These are phyloP conservation scores for Penicillium mononematosum DNA, from an alignment of 495 filamentous ascomycete species.

Conservation along the genomic window DNA sequence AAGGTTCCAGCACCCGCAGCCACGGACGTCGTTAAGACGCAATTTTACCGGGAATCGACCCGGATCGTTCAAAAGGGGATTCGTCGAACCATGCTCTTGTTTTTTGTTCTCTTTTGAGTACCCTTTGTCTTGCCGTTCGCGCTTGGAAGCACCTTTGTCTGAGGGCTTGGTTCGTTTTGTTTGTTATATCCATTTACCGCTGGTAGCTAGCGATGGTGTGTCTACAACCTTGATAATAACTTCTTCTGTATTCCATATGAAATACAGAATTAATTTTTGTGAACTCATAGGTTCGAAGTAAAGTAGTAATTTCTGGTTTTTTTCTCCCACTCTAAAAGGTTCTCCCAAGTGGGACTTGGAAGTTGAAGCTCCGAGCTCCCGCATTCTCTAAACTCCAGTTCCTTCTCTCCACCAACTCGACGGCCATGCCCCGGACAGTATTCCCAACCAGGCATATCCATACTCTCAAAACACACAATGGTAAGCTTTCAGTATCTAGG, in stretches of 20 bases:
- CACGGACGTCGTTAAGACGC: slow-evolving; percentile 83
- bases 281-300: not conserved
- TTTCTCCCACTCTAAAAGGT: not conserved
- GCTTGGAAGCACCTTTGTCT: slow-evolving; percentile 32
- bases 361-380: slow-evolving; percentile 12
- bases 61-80: slow-evolving; percentile 38
- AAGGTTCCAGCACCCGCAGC: slow-evolving; percentile 88
- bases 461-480: slow-evolving; percentile 50
- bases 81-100: slow-evolving; percentile 33
- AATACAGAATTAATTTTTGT: slow-evolving; percentile 32
- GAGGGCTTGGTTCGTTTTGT: slow-evolving; percentile 33
- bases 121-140: slow-evolving; percentile 35
- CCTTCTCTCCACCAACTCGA: slow-evolving; percentile 1
- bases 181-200: slow-evolving; percentile 43
- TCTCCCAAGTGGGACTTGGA: not conserved
- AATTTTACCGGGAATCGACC: slow-evolving; percentile 20
- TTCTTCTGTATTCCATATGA: slow-evolving; percentile 44
- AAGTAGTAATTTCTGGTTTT: not conserved
- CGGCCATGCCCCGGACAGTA: slow-evolving; percentile 34
- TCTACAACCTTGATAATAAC: slow-evolving; percentile 52
- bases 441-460: slow-evolving; percentile 41
- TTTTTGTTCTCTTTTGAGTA: slow-evolving; percentile 42
- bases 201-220: slow-evolving; percentile 52
- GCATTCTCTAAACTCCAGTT: slow-evolving; percentile 10
- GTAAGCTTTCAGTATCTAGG: slow-evolving; percentile 17